Conservation (phyloP, 1,284 basidiomycete genomes). For the Tausonia pullulans region DNA sequence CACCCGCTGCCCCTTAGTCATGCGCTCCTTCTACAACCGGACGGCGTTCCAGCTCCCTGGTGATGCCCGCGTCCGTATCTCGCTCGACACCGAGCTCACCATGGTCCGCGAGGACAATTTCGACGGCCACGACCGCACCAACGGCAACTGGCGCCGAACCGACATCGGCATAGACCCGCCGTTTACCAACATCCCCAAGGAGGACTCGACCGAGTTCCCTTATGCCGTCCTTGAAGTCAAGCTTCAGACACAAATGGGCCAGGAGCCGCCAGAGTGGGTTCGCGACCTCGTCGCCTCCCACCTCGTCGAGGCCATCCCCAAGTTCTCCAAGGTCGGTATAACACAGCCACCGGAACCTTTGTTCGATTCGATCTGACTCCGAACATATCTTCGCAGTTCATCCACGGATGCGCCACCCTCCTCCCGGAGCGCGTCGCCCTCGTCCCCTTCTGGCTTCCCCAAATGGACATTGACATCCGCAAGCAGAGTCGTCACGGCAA, state of each 20-base stretch:
- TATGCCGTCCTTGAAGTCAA: slow-evolving; percentile 92
- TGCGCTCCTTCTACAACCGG: slow-evolving; percentile 98
- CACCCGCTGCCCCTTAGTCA: slow-evolving; percentile 43
- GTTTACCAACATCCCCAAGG: slow-evolving; percentile 61
- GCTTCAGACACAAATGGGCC: slow-evolving; percentile 90
- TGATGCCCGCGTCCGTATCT: slow-evolving; percentile 94
- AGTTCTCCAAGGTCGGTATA: slow-evolving; percentile 54
- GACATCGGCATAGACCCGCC: slow-evolving; percentile 91
- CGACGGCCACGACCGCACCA: slow-evolving; percentile 67
- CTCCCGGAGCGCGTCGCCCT: slow-evolving; percentile 88
- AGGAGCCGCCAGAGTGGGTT: slow-evolving; percentile 94
- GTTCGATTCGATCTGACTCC: slow-evolving; percentile 4
- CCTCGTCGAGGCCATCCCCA: slow-evolving; percentile 84
- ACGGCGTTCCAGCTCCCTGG: slow-evolving; percentile 98
- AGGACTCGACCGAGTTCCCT: slow-evolving; percentile 89
- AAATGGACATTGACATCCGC: slow-evolving; percentile 90
- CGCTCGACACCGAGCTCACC: slow-evolving; percentile 90
- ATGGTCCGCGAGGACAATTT: slow-evolving; percentile 95
- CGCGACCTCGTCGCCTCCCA: slow-evolving; percentile 88
- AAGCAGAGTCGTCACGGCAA: slow-evolving; percentile 66
- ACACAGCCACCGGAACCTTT: slow-evolving; percentile 7
- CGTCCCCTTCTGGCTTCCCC: slow-evolving; percentile 98
- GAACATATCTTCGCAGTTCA: slow-evolving; percentile 50
- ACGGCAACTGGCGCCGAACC: slow-evolving; percentile 84
- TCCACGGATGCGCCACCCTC: slow-evolving; percentile 91